Evolutionary conservation across 1,139 yeast genomes (phyloP).

Genomic region (Geotrichum fermentans): DNA sequence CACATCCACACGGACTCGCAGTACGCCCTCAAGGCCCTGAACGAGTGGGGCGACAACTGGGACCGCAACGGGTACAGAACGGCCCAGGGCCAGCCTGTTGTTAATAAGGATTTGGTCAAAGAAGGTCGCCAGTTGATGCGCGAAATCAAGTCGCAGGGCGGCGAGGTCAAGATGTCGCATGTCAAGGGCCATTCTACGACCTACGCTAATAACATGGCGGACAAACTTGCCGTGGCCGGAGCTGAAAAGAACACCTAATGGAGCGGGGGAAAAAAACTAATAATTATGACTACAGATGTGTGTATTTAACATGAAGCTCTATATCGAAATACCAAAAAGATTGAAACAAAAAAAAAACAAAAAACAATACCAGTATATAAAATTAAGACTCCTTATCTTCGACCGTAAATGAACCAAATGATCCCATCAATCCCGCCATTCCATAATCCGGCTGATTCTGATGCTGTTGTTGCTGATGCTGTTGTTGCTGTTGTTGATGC

Average conservation of each 20-base stretch:
- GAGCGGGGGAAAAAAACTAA: too few species aligned
- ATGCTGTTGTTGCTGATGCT: neutral
- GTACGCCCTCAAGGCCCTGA: slow-evolving; percentile 48
- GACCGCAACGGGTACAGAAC: slow-evolving; percentile 49
- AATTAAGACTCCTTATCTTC: neutral
- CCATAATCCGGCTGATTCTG: neutral
- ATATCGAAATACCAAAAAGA: too few species aligned
- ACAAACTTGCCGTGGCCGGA: slow-evolving; percentile 63
- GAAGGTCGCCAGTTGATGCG: slow-evolving; percentile 28
- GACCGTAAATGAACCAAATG: slow-evolving; percentile 2
- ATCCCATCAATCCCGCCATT: neutral
- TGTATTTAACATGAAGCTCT: too few species aligned
- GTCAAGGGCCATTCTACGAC: slow-evolving; percentile 70
- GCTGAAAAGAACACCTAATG: slow-evolving; percentile 26
- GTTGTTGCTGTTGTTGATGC: neutral
- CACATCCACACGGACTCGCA: slow-evolving; percentile 53
- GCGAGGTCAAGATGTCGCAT: slow-evolving; percentile 46
- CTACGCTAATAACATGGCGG: slow-evolving; percentile 75
- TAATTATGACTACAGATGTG: too few species aligned
- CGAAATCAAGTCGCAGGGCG: slow-evolving; percentile 35
- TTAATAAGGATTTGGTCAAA: slow-evolving; percentile 49
- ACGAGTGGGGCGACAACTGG: slow-evolving; percentile 54
- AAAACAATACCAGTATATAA: too few species aligned
- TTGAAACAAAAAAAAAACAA: too few species aligned
- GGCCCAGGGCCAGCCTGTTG: slow-evolving; percentile 44